Conservation (phyloP, 768 basidiomycete genomes). For the Amanita exitialis region DNA sequence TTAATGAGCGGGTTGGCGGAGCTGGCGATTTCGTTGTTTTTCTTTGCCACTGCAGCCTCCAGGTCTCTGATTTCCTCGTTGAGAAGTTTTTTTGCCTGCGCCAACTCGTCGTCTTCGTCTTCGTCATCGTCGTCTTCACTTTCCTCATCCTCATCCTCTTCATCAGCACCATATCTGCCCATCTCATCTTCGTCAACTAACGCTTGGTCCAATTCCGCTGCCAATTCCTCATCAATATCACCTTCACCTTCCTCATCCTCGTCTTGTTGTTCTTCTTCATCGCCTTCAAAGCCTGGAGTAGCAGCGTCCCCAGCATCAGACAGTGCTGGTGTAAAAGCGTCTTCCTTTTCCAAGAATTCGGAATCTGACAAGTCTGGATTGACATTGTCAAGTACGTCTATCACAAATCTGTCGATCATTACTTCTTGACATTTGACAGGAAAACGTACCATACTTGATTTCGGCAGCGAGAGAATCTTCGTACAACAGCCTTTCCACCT, state of each 20-base stretch:
- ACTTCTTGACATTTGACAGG: not conserved
- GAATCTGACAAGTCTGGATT: slow-evolving; percentile 88
- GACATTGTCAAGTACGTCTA: slow-evolving; percentile 82
- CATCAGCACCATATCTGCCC: slow-evolving; percentile 50
- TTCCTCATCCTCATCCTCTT: slow-evolving; percentile 54
- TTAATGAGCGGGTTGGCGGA: slow-evolving; percentile 83
- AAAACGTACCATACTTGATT: slow-evolving; percentile 60
- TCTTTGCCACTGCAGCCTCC: slow-evolving; percentile 81
- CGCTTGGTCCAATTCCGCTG: slow-evolving; percentile 81
- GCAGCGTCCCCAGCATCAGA: slow-evolving; percentile 58
- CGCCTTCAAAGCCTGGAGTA: slow-evolving; percentile 48
- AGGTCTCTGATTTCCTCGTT: slow-evolving; percentile 87
- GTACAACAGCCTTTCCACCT: slow-evolving; percentile 79
- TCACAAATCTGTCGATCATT: not conserved
- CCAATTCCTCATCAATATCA: slow-evolving; percentile 82
- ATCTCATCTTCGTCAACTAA: slow-evolving; percentile 47
- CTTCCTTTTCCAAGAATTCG: slow-evolving; percentile 69
- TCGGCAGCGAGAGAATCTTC: slow-evolving; percentile 68
- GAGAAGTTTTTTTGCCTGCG: slow-evolving; percentile 67
- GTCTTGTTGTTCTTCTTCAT: slow-evolving; percentile 49
- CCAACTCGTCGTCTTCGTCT: slow-evolving; percentile 76
- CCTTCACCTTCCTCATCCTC: slow-evolving; percentile 59
- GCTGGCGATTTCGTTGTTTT: slow-evolving; percentile 71
- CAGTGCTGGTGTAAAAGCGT: slow-evolving; percentile 56
- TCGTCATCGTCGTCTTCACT: slow-evolving; percentile 70